These are phyloP conservation scores for Globisporangium cylindrosporum DNA, from an alignment of 352 stramenopile species.

Conservation along the genomic window DNA sequence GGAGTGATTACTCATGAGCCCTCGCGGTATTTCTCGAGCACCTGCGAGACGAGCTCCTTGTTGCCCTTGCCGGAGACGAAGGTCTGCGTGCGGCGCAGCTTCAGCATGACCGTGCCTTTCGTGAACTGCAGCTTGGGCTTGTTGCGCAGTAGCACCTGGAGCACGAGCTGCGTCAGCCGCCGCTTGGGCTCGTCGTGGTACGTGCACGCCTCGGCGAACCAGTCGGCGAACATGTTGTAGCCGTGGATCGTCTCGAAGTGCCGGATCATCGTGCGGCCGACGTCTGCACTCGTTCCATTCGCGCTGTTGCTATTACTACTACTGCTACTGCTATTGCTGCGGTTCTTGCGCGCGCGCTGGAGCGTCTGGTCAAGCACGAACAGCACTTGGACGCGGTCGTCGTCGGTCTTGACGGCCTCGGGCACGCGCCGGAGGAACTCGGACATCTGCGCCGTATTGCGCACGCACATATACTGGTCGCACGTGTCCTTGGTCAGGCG, in stretches of 20 bases:
- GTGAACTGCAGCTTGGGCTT: constrained; percentile 44
- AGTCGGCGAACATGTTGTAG: constrained; percentile 56
- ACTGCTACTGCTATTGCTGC: constrained; percentile 1
- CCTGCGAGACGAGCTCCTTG: constrained; percentile 44
- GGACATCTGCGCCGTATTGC: constrained; percentile 33
- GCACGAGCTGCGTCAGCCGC: constrained; percentile 41
- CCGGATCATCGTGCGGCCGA: constrained; percentile 23
- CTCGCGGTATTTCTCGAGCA: constrained; percentile 35
- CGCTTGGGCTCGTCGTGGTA: constrained; percentile 50
- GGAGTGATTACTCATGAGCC: constrained; percentile 5
- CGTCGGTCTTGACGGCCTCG: constrained; percentile 34
- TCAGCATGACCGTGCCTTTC: constrained; percentile 36
- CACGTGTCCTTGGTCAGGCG: constrained; percentile 40
- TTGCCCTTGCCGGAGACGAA: constrained; percentile 33
- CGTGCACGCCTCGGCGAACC: constrained; percentile 45
- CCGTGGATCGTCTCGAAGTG: constrained; percentile 58
- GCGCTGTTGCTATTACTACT: constrained; percentile 3
- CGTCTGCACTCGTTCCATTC: neutral
- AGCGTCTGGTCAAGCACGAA: constrained; percentile 63
- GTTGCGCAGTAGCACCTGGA: constrained; percentile 54
- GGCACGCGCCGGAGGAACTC: constrained; percentile 35
- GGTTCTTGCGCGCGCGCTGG: constrained; percentile 10
- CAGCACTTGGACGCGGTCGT: constrained; percentile 55
- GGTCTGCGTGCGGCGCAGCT: constrained; percentile 25
- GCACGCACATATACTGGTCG: constrained; percentile 30